Percentiles rank a stretch among this genome's conserved stretches.
Evolutionary conservation across 2,329 filamentous ascomycete genomes (phyloP).

Genomic region (Talaromyces atroroseus): DNA sequence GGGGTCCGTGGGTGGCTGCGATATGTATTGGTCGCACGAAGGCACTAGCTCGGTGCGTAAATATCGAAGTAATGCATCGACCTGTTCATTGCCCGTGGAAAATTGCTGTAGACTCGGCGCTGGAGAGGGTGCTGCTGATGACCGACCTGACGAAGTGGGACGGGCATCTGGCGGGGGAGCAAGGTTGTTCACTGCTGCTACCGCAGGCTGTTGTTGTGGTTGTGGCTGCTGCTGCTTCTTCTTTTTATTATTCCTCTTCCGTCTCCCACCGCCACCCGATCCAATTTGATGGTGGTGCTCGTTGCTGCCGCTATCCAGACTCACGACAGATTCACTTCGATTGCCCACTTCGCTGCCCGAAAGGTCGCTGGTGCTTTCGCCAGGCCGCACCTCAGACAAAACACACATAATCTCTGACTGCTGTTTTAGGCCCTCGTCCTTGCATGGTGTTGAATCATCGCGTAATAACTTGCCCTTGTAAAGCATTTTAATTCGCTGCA

Average conservation of each 20-base stretch:
- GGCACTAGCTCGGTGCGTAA: constrained; percentile 35
- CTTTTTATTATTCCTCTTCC: constrained; percentile 18
- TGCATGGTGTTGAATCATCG: constrained; percentile 35
- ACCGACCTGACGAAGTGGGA: constrained; percentile 13
- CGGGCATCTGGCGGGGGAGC: constrained; percentile 14
- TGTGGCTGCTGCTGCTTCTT: constrained; percentile 21
- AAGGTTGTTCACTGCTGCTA: background rate
- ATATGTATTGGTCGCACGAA: constrained; percentile 33
- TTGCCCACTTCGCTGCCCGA: constrained; percentile 25
- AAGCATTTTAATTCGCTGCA: constrained; percentile 37
- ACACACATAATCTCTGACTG: constrained; percentile 44
- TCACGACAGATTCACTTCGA: constrained; percentile 16
- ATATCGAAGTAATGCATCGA: constrained; percentile 32
- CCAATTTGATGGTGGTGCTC: constrained; percentile 12
- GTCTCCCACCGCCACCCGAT: constrained; percentile 3
- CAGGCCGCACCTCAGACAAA: constrained; percentile 34
- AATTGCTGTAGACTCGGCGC: constrained; percentile 32
- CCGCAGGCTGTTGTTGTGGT: background rate
- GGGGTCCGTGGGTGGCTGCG: constrained; percentile 34
- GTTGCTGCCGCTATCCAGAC: constrained; percentile 10
- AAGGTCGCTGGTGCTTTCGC: constrained; percentile 27
- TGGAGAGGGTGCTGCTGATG: constrained; percentile 21
- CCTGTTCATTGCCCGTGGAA: constrained; percentile 32
- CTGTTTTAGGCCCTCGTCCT: constrained; percentile 43
- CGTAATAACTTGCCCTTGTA: constrained; percentile 45